Conservation (phyloP, 768 basidiomycete genomes). For the Pleurotus djamor region DNA sequence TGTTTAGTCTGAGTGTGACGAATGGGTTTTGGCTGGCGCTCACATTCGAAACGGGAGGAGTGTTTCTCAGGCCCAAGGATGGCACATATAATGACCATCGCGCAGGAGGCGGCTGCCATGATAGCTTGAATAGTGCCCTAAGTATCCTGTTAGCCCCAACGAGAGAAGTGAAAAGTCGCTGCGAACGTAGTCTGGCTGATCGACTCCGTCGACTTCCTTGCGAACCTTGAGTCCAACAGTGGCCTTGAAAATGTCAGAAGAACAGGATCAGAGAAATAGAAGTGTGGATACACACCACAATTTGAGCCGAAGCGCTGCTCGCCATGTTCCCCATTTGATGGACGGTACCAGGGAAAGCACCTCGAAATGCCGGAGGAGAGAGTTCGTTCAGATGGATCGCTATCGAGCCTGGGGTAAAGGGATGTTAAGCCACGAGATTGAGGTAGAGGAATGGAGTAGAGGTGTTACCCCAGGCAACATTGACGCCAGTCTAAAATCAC, state of each 20-base stretch:
- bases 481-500: conserved; percentile 52
- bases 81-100: conserved; percentile 8
- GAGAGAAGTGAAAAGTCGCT: background rate
- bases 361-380: conserved; percentile 66
- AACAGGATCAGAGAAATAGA: background rate
- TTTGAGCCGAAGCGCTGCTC: conserved; percentile 14
- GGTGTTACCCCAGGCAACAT: conserved; percentile 60
- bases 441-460: background rate
- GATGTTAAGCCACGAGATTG: background rate
- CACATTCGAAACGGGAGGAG: conserved; percentile 12
- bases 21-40: background rate
- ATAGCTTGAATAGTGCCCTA: conserved; percentile 14
- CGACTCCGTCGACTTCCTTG: conserved; percentile 4
- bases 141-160: background rate
- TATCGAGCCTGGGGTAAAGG: conserved; percentile 5
- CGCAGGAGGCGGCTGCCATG: conserved; percentile 13
- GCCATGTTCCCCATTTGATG: conserved; percentile 59
- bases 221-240: conserved; percentile 10
- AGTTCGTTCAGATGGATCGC: conserved; percentile 65
- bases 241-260: background rate
- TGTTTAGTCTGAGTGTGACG: background rate
- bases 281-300: conserved; percentile 2
- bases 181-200: conserved; percentile 13
- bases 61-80: conserved; percentile 15
- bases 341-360: conserved; percentile 62